Base-by-base conservation (phyloP, 106 monocot species). In the Dendrobium huoshanense region DNA sequence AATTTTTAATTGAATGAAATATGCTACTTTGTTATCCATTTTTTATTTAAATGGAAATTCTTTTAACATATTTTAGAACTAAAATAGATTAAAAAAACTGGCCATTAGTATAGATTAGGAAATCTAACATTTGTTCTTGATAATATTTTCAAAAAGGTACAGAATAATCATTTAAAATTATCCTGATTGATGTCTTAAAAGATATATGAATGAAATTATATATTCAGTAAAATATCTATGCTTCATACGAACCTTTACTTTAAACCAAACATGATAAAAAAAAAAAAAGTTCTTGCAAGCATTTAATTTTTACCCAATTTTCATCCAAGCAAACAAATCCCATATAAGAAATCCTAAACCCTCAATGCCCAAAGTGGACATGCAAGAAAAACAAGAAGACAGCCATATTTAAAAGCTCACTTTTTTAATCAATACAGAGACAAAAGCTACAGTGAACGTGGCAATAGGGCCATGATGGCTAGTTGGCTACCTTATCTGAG, bases 401-500 rank as follows among this genome's bases (percentile, higher is more conserved):
- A 33, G 33, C 31, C 68, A 70, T 70, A 11, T 70, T 70, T 37
- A 70, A 37, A 70, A 13, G 10, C 5, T 2, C 15, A 33, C 13
- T 3, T 33, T 56, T 45, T 56, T 61, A 3, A 15, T 40, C 0
- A 33, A 37, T 70, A 9, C 31, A 70, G n/a, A 19, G 5, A 61
- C 20, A 19, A 22, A 40, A 70, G 11, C 70, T 33, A 70, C 70
- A 70, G 29, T 37, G 37, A 70, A 37, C 4, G 15, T 0, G 29
- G 29, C 22, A 15, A 29, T 33, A 33, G 13, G 37, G 41, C 61
- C 24, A 59, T 75, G 13, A 59, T 58, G 22, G 58, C 44, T 84
- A 92, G 86, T 83, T 86, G 22, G 58, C 33, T 84, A 92, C 90
- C 88, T 88, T 78, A 79, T 67, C 80, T 80, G 79, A 74, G 86